Percentiles rank a stretch among this genome's conserved stretches.
These are phyloP conservation scores for Camelina laxa DNA, from an alignment of 345 rosid species.

Conservation along the genomic window DNA sequence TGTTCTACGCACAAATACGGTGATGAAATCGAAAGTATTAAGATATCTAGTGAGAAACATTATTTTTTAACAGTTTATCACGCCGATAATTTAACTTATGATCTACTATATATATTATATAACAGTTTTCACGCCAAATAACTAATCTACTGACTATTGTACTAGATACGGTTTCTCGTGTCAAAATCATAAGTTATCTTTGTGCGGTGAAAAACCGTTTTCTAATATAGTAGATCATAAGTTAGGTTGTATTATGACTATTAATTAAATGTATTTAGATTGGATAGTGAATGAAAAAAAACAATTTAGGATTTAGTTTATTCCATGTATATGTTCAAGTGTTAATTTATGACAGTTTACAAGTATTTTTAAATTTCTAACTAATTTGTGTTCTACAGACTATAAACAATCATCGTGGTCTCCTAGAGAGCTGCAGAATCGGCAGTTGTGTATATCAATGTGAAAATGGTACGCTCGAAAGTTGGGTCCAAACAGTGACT, in stretches of 20 bases:
- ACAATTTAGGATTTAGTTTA: background rate
- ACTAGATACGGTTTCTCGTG: no score
- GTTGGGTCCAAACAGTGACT: constrained; percentile 21
- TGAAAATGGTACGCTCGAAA: constrained; percentile 3
- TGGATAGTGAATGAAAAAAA: background rate
- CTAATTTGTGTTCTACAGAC: constrained; percentile 7
- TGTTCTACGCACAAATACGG: background rate
- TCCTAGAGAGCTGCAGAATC: constrained; percentile 22
- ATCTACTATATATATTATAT: background rate
- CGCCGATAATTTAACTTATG: no score
- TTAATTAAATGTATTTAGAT: background rate
- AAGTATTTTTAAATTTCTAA: background rate
- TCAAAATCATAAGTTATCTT: no score
- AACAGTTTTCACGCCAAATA: no score
- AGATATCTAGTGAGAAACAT: background rate
- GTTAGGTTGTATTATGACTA: background rate
- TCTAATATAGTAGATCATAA: no score
- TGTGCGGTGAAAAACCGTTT: no score
- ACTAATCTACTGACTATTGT: no score
- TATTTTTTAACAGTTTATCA: background rate
- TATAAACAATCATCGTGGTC: constrained; percentile 8
- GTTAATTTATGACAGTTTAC: background rate
- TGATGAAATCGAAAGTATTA: no score
- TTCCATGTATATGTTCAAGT: constrained; percentile 9
- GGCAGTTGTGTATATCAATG: background rate